These are phyloP conservation scores for Hypholoma sublateritium DNA, from an alignment of 768 basidiomycete genomes.

Conservation along the genomic window DNA sequence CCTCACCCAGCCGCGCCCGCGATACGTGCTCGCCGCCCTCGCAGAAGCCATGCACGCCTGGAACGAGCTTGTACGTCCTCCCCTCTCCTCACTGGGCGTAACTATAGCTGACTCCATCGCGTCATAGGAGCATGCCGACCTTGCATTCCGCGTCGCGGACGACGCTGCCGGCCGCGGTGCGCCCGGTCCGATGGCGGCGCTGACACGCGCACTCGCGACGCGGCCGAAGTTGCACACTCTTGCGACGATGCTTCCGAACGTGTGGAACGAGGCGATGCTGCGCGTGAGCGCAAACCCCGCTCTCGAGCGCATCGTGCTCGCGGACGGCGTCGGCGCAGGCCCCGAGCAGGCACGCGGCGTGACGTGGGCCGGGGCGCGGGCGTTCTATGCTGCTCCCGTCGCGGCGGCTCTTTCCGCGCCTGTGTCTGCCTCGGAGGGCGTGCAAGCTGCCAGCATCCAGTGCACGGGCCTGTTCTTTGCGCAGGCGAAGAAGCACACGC, in stretches of 20 bases:
- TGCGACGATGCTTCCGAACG: slow-evolving; percentile 51
- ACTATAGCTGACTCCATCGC: neutral
- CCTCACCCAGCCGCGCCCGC: slow-evolving; percentile 50
- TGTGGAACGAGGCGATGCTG: slow-evolving; percentile 59
- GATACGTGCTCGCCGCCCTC: slow-evolving; percentile 43
- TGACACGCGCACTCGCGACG: slow-evolving; percentile 36
- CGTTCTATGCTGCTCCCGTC: slow-evolving; percentile 14
- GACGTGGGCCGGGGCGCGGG: neutral
- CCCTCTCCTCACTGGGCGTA: neutral
- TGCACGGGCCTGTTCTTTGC: slow-evolving; percentile 57
- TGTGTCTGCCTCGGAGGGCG: slow-evolving; percentile 1
- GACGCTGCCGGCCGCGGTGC: slow-evolving; percentile 25
- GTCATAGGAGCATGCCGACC: slow-evolving; percentile 48
- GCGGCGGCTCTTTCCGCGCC: slow-evolving; percentile 4
- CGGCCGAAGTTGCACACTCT: slow-evolving; percentile 46
- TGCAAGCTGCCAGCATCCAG: slow-evolving; percentile 27
- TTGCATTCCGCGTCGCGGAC: slow-evolving; percentile 58
- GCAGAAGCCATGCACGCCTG: slow-evolving; percentile 44
- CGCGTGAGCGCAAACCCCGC: slow-evolving; percentile 46
- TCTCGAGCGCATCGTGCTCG: slow-evolving; percentile 45
- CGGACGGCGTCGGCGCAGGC: slow-evolving; percentile 19
- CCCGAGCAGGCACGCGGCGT: too few relatives aligned
- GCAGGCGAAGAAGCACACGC: slow-evolving; percentile 50
- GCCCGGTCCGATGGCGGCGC: slow-evolving; percentile 31
- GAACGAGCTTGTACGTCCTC: slow-evolving; percentile 45